Conservation (phyloP, 2,329 filamentous ascomycete genomes). For the Claviceps spartinae region DNA sequence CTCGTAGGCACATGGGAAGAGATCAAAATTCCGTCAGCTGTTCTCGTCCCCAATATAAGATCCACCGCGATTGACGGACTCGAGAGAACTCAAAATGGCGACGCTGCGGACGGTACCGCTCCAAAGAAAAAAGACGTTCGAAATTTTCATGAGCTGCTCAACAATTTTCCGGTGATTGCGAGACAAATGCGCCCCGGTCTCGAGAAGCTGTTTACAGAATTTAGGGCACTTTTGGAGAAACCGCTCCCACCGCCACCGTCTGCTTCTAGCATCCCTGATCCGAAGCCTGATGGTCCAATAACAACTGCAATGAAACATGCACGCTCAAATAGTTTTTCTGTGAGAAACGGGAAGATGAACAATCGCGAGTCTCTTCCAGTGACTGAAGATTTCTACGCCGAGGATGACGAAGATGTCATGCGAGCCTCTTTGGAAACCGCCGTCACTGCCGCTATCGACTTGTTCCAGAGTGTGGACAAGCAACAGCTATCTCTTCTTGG, state of each 20-base stretch:
- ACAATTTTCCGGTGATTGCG: conserved; percentile 88
- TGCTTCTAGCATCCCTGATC: conserved; percentile 44
- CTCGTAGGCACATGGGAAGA: conserved; percentile 75
- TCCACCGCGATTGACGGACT: conserved; percentile 25
- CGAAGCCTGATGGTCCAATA: conserved; percentile 42
- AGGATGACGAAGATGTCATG: conserved; percentile 88
- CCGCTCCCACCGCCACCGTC: conserved; percentile 66
- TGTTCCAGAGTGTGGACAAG: conserved; percentile 92
- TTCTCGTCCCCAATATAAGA: conserved; percentile 34
- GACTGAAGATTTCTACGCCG: conserved; percentile 56
- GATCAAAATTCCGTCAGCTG: conserved; percentile 54
- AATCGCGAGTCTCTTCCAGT: conserved; percentile 29
- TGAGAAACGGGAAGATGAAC: conserved; percentile 18
- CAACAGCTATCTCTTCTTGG: conserved; percentile 85
- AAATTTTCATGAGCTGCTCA: conserved; percentile 78
- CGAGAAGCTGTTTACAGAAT: conserved; percentile 81
- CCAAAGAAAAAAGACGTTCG: conserved; percentile 75
- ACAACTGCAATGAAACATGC: conserved; percentile 39
- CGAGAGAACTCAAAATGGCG: conserved; percentile 22
- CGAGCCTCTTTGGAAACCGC: conserved; percentile 79
- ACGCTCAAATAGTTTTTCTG: conserved; percentile 35
- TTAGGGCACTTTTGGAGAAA: conserved; percentile 72
- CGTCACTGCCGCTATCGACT: conserved; percentile 82
- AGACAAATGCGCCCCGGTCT: conserved; percentile 89
- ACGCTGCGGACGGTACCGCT: conserved; percentile 28